These are phyloP conservation scores for Orychophragmus violaceus DNA, from an alignment of 345 rosid species.

Conservation along the genomic window DNA sequence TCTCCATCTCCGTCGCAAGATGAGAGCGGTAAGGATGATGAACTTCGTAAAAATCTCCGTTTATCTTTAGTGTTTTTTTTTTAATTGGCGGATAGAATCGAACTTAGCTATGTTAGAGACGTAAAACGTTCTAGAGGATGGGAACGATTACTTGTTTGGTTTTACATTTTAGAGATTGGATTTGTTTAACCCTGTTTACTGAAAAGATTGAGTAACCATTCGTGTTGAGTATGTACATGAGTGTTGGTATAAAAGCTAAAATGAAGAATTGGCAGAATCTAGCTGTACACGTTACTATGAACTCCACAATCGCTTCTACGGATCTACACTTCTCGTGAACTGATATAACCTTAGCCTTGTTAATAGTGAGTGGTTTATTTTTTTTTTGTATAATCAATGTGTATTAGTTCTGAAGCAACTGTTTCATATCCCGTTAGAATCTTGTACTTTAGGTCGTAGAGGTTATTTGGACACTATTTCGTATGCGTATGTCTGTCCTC, in stretches of 20 bases:
- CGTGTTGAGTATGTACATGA: not conserved
- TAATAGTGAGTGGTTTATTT: too few species aligned
- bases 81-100: not conserved
- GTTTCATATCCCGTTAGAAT: not conserved
- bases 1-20: constrained; percentile 35
- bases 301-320: not conserved
- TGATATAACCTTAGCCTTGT: too few species aligned
- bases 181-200: not conserved
- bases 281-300: not conserved
- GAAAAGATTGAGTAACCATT: not conserved
- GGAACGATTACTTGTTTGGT: not conserved
- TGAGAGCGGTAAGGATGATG: constrained; percentile 38
- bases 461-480: not conserved
- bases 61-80: not conserved
- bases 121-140: not conserved
- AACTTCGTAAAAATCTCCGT: not conserved
- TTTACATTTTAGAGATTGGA: not conserved
- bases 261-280: too few species aligned
- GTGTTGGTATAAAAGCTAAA: not conserved
- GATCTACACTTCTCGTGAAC: too few species aligned
- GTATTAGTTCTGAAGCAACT: not conserved
- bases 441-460: not conserved
- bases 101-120: not conserved
- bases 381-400: too few species aligned
- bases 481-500: not conserved